phyloP scores from a whole-genome alignment of 2,329 filamentous ascomycete species.

The Fusarium mangiferae region DNA sequence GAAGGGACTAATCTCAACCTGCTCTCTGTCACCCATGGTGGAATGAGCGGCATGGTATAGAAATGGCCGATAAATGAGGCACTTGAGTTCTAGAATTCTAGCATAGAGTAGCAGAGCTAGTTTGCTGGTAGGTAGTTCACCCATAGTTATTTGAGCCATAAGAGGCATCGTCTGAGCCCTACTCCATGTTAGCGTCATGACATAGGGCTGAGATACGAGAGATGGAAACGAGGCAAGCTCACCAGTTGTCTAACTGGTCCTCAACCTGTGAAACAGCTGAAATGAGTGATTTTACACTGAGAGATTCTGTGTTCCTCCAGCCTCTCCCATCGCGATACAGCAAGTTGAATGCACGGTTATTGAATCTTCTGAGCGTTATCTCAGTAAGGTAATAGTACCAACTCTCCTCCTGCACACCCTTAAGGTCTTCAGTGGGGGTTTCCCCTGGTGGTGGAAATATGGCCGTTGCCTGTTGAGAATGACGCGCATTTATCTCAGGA shows the following conservation, averaged over 20 bases:
- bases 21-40: background rate
- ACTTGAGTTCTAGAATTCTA: background rate
- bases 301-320: background rate
- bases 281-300: background rate
- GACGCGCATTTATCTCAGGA: background rate
- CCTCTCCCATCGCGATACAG: background rate
- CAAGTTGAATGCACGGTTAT: background rate
- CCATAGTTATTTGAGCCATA: background rate
- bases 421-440: accelerated
- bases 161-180: background rate
- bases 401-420: background rate
- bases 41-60: background rate
- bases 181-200: background rate
- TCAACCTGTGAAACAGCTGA: background rate
- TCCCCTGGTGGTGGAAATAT: background rate
- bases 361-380: background rate
- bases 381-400: background rate
- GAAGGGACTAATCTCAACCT: background rate
- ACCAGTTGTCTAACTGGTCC: background rate
- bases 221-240: background rate
- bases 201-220: accelerated
- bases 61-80: background rate
- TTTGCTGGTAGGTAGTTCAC: background rate
- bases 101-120: background rate
- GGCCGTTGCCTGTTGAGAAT: background rate